Evolutionary conservation across 169 alveolate genomes (phyloP).

Genomic region (Cyclospora cayetanensis): DNA sequence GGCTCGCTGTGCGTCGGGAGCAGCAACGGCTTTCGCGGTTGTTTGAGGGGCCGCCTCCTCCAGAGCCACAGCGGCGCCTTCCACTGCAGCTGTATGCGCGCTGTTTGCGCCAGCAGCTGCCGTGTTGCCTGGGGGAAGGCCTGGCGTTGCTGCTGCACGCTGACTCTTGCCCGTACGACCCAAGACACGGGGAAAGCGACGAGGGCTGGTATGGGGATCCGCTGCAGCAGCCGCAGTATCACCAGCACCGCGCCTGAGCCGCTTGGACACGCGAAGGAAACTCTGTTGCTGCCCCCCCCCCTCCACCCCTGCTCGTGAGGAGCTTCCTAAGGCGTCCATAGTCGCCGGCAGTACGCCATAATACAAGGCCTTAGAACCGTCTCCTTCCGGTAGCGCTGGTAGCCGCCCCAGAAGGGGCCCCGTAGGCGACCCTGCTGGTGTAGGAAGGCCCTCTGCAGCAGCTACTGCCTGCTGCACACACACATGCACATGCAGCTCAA

Average conservation of each 20-base stretch:
- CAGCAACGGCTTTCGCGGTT: too few species aligned
- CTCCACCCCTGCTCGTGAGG: too few species aligned
- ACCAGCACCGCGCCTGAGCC: not conserved
- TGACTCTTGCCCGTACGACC: not conserved
- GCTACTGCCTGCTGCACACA: not conserved
- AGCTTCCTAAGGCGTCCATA: too few species aligned
- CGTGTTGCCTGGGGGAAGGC: too few species aligned
- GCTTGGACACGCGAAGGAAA: not conserved
- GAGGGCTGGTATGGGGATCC: not conserved
- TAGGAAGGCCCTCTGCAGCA: constrained; percentile 22
- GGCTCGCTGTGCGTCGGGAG: too few species aligned
- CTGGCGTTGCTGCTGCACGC: too few species aligned
- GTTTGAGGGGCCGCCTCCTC: too few species aligned
- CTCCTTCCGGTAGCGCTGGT: too few species aligned
- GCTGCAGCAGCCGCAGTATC: not conserved
- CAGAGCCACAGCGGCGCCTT: not conserved
- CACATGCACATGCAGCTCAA: not conserved
- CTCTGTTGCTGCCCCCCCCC: not conserved
- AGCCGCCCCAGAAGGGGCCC: not conserved
- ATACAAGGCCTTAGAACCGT: too few species aligned
- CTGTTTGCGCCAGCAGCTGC: too few species aligned
- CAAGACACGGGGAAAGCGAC: not conserved
- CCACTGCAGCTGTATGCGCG: not conserved
- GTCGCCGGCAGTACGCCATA: too few species aligned
- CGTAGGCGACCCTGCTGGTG: not conserved